Conservation (phyloP, 2,329 filamentous ascomycete genomes). For the Neofusicoccum cordaticola region DNA sequence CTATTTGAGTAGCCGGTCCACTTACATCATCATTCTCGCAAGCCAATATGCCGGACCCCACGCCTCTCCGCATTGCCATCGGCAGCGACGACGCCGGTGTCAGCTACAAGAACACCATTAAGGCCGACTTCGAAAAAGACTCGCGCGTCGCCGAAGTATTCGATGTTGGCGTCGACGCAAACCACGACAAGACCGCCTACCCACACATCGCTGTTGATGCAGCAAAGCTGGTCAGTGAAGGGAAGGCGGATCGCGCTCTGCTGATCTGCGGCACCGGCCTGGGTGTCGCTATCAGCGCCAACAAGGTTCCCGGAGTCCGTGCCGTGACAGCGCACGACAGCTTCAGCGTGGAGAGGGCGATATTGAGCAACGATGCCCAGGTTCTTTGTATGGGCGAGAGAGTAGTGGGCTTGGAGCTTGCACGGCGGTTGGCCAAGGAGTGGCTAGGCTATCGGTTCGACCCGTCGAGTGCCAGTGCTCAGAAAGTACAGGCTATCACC, state of each 20-base stretch:
- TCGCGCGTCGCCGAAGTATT: slow-evolving; percentile 64
- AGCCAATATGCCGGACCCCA: not conserved
- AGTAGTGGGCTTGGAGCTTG: slow-evolving; percentile 77
- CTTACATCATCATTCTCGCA: slow-evolving; percentile 8
- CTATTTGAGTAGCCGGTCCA: slow-evolving; percentile 3
- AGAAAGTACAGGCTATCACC: slow-evolving; percentile 52
- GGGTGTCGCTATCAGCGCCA: slow-evolving; percentile 83
- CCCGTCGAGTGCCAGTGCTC: slow-evolving; percentile 58
- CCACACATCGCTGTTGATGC: slow-evolving; percentile 74
- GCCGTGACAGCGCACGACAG: slow-evolving; percentile 89
- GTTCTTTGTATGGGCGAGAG: slow-evolving; percentile 84
- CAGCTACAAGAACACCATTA: slow-evolving; percentile 75
- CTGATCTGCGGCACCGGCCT: slow-evolving; percentile 84
- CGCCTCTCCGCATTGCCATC: slow-evolving; percentile 57
- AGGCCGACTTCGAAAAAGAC: slow-evolving; percentile 66
- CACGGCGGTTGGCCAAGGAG: slow-evolving; percentile 72
- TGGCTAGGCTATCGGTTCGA: slow-evolving; percentile 86
- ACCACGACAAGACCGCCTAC: slow-evolving; percentile 75
- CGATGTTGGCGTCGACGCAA: slow-evolving; percentile 69
- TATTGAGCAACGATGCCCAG: slow-evolving; percentile 83
- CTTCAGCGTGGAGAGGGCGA: slow-evolving; percentile 76
- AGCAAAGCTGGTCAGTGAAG: slow-evolving; percentile 60
- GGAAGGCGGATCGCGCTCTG: slow-evolving; percentile 72
- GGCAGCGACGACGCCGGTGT: slow-evolving; percentile 71
- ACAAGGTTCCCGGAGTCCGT: slow-evolving; percentile 79